Evolutionary conservation across 331 rosid genomes (phyloP), one percentile per base, ranked within the genome.

Genomic region (Telfairia occidentalis): DNA sequence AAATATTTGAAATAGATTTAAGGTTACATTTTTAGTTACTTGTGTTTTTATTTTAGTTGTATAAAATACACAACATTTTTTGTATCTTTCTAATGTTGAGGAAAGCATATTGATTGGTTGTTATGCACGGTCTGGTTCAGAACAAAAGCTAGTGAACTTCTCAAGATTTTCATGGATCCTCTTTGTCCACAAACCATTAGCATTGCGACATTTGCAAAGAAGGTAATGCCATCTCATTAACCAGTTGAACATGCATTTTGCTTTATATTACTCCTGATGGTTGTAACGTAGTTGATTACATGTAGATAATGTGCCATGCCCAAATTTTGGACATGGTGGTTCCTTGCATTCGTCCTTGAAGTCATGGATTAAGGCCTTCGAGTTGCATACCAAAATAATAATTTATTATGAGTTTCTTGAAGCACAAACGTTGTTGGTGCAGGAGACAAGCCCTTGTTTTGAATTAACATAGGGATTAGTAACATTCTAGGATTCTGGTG

Each of bases 121-220:
- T 43, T 13, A 32, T 21, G 13, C 71, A 71, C 43, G 52, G 13
- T 63, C 71, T 82, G 80, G 38, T 87, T 80, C 82, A 89, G 94
- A 72, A 80, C 86, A 75, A 89, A 87, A 81, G 83, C 91, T 18
- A 77, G 28, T 60, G 90, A 85, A 46, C 81, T 89, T 37, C 28
- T 69, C 45, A 81, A 82, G 78, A 83, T 87, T 79, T 76, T 89
- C 74, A 82, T 75, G 73, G 91, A 82, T 78, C 82, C 81, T 57
- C 86, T 71, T 35, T 89, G 82, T 73, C 94, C 91, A 58, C 91
- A 80, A 74, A 78, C 89, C 64, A 77, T 89, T 77, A 82, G 89
- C 76, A 38, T 78, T 64, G 89, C 82, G 77, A 80, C 75, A 54
- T 87, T 89, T 81, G 86, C 85, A 40, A 87, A 81, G 76, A 87